phyloP scores from a whole-genome alignment of 495 filamentous ascomycete genomes.

The Penicillium ochrochloron region DNA sequence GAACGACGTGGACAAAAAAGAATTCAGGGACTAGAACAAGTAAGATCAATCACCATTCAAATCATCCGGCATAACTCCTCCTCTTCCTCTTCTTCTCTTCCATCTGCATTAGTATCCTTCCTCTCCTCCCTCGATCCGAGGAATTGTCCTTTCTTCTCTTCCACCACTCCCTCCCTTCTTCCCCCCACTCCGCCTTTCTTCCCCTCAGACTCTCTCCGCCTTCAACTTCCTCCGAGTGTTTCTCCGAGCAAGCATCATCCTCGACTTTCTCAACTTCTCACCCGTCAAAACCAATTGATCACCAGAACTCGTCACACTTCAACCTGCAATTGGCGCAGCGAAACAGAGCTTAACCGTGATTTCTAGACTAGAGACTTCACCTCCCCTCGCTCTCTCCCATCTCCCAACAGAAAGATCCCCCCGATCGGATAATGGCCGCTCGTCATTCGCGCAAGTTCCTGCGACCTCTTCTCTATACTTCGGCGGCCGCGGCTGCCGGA shows the following conservation, averaged over 20 bases:
- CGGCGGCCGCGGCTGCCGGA: slow-evolving; percentile 59
- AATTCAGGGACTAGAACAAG: not conserved
- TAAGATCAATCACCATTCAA: slow-evolving; percentile 15
- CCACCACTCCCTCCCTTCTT: not conserved
- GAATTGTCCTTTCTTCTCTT: slow-evolving; percentile 15
- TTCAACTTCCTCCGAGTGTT: slow-evolving; percentile 4
- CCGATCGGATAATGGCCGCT: slow-evolving; percentile 56
- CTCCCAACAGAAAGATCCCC: slow-evolving; percentile 4
- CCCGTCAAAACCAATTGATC: not conserved
- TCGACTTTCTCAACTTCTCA: not conserved
- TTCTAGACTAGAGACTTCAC: slow-evolving; percentile 4
- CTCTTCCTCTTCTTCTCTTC: slow-evolving; percentile 18
- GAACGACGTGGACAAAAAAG: not conserved
- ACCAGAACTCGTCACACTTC: not conserved
- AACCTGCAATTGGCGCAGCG: not conserved
- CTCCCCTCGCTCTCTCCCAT: not conserved
- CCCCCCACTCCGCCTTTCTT: slow-evolving; percentile 2
- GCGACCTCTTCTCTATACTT: slow-evolving; percentile 63
- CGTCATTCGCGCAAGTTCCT: slow-evolving; percentile 61
- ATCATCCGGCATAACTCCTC: slow-evolving; percentile 18
- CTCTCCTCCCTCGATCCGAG: not conserved
- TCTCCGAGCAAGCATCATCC: not conserved
- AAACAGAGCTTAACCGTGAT: not conserved
- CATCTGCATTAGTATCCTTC: not conserved
- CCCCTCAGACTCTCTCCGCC: slow-evolving; percentile 1